Base-by-base conservation (phyloP, 768 basidiomycete species). In the Amanita phalloides region DNA sequence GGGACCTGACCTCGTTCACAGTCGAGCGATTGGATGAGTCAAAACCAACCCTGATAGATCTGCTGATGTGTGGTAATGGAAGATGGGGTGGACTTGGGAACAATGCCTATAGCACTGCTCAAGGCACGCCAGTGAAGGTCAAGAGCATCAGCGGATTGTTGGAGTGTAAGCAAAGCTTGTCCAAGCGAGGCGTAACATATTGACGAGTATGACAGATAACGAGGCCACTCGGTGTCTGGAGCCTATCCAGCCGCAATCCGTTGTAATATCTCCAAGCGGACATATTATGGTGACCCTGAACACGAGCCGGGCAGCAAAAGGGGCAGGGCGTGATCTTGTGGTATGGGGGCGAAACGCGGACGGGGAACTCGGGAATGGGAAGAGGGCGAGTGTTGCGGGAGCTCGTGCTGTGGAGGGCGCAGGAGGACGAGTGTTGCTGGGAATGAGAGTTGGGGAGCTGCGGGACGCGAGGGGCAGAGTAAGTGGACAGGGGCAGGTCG, bases 31-130 rank as follows among this genome's bases (percentile, higher is more conserved):
- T 58, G 13, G 56, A 60, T 17, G 56, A 56, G 14, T 57, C 54
- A 17, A 57, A 61, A 3, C 56, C 65, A 5, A 58, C 60, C 4
- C 67, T 60, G 1, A 59, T 66, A 9, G 76, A 78, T 42, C 48
- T 92, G 2, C 74, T 93, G 26, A 78, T 86, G 54, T 85, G 84
- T 58, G 90, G 91, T 2, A 88, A 89, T 61, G 92, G 91, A 1
- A 82, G 89, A 61, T 86, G 77, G 65, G 90, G 92, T 13, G 85
- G 84, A 13, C 71, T 90, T 9, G 88, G 86, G 3, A 86, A 78
- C 45, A 76, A 76, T 51, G 53, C 66, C 14, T 90, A 77, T 68
- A 86, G 77, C 59, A 89, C 77, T 52, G 81, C 81, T 0, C 86
- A 87, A 59, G 75, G 81, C 41, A 71, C 70, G 33, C 92, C 90